These are phyloP conservation scores for Phytophthora pistaciae DNA, from an alignment of 352 stramenopile species.

Conservation along the genomic window DNA sequence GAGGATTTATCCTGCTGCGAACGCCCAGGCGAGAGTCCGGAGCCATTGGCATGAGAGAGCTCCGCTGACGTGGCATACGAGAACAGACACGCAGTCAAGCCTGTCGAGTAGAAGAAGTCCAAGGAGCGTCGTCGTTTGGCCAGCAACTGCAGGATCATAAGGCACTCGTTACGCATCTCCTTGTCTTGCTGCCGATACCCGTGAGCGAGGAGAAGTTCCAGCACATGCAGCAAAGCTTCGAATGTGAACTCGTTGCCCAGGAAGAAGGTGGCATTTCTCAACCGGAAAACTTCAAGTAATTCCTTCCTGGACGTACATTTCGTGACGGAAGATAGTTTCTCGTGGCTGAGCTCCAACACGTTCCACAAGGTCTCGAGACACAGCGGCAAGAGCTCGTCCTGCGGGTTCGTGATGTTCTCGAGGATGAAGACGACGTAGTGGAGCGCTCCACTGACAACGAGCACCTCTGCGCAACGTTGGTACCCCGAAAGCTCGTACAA, in stretches of 20 bases:
- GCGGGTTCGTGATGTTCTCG: constrained; percentile 52
- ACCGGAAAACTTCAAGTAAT: constrained; percentile 64
- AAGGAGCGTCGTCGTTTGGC: constrained; percentile 53
- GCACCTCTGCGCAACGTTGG: constrained; percentile 69
- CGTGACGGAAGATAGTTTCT: constrained; percentile 51
- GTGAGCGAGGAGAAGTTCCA: constrained; percentile 64
- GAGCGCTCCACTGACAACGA: constrained; percentile 71
- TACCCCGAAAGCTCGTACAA: constrained; percentile 74
- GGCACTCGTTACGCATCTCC: constrained; percentile 78
- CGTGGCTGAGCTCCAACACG: constrained; percentile 70
- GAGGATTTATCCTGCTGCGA: constrained; percentile 15
- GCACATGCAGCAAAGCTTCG: constrained; percentile 59
- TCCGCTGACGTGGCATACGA: constrained; percentile 72
- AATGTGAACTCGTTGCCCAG: constrained; percentile 69
- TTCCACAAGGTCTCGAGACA: constrained; percentile 84
- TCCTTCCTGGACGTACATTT: constrained; percentile 63
- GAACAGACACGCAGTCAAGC: constrained; percentile 66
- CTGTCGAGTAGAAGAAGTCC: constrained; percentile 67
- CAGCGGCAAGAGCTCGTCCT: constrained; percentile 77
- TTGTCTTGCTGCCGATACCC: constrained; percentile 83
- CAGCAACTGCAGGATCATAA: constrained; percentile 77
- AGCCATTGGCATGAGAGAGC: constrained; percentile 26
- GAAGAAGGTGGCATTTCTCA: constrained; percentile 73
- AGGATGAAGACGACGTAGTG: constrained; percentile 79
- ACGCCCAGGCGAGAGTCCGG: not conserved